These are phyloP conservation scores for Hanseniaspora uvarum DNA, from an alignment of 1,139 yeast genomes.

Conservation along the genomic window DNA sequence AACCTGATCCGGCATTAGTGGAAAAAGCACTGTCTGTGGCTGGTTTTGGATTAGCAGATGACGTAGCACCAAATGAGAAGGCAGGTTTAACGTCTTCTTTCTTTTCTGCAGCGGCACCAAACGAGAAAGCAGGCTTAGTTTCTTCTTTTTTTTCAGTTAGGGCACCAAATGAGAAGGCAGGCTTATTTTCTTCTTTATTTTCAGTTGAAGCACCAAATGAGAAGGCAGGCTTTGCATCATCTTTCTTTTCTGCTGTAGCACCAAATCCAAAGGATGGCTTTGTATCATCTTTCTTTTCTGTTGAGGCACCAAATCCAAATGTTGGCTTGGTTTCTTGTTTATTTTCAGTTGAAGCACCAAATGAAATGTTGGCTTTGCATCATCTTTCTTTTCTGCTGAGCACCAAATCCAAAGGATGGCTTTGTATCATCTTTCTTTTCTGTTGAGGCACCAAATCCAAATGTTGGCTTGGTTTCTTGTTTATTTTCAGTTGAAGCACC, in stretches of 20 bases:
- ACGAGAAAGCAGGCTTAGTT: slow-evolving; percentile 5
- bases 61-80: slow-evolving; percentile 20
- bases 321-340: slow-evolving; percentile 12
- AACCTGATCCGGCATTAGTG: slow-evolving; percentile 18
- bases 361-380: slow-evolving; percentile 25
- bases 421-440: slow-evolving; percentile 22
- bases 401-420: slow-evolving; percentile 24
- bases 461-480: slow-evolving; percentile 23
- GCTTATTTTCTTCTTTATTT: slow-evolving; percentile 1
- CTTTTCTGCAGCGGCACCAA: slow-evolving; percentile 17
- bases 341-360: slow-evolving; percentile 19
- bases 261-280: slow-evolving; percentile 19
- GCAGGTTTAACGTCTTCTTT: slow-evolving; percentile 14
- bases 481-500: slow-evolving; percentile 20
- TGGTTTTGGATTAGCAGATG: not conserved
- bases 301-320: slow-evolving; percentile 10
- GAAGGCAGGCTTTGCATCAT: not conserved
- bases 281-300: slow-evolving; percentile 9
- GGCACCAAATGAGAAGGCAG: slow-evolving; percentile 13
- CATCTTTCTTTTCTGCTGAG: slow-evolving; percentile 21
- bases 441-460: slow-evolving; percentile 28
- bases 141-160: slow-evolving; percentile 1
- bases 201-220: slow-evolving; percentile 2
- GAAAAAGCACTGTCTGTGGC: not conserved
- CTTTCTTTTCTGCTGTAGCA: slow-evolving; percentile 13